Conservation (phyloP, 805 yeast species). For the Komagataella phaffii region DNA sequence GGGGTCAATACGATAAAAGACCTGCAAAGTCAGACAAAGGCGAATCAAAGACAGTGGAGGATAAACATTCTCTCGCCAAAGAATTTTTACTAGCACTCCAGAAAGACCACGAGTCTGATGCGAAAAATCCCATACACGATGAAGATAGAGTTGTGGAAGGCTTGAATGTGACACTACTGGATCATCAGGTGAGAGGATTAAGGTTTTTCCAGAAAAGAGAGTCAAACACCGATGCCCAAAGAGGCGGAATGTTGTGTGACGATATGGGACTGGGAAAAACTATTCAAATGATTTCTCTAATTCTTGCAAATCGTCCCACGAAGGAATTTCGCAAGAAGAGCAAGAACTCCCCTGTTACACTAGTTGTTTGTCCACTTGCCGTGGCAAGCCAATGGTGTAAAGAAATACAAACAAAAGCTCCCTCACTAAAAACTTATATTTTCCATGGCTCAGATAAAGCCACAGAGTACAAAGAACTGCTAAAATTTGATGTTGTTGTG, state of each 20-base stretch:
- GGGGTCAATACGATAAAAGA: neutral
- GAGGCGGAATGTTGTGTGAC: conserved; percentile 65
- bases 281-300: conserved; percentile 58
- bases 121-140: neutral
- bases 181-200: conserved; percentile 35
- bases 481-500: conserved; percentile 18
- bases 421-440: conserved; percentile 12
- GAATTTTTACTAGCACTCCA: conserved; percentile 1
- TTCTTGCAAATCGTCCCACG: conserved; percentile 17
- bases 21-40: conserved; percentile 1
- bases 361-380: conserved; percentile 28
- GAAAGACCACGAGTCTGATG: conserved; percentile 1
- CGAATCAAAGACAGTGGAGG: neutral
- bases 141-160: conserved; percentile 20
- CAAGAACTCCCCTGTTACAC: conserved; percentile 16
- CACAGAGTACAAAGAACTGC: conserved; percentile 4
- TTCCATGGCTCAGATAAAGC: conserved; percentile 19
- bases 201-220: conserved; percentile 27
- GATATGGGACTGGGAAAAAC: conserved; percentile 91
- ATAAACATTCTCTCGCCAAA: conserved; percentile 1
- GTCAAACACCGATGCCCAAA: conserved; percentile 8
- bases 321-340: conserved; percentile 2
- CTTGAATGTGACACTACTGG: conserved; percentile 21
- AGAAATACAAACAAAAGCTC: conserved; percentile 23
- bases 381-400: conserved; percentile 25